These are phyloP conservation scores for Diospyros kaki DNA, from an alignment of 148 eudicot genomes.

Conservation along the genomic window DNA sequence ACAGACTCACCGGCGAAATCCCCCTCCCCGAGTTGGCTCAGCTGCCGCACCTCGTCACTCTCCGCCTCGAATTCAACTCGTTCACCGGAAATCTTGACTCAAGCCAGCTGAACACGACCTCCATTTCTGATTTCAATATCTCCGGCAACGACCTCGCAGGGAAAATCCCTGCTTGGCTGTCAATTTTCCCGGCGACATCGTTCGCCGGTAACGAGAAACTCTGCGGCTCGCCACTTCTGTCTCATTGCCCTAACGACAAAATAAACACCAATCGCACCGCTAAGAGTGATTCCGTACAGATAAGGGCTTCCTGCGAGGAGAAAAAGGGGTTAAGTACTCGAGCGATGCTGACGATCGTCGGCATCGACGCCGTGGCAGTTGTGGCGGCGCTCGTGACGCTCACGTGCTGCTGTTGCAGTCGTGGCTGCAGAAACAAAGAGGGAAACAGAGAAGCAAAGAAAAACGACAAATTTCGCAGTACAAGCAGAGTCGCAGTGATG, in stretches of 20 bases:
- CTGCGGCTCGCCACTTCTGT: constrained; percentile 19
- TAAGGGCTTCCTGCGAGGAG: not conserved
- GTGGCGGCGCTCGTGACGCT: not conserved
- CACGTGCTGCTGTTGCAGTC: constrained; percentile 16
- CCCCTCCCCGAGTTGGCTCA: constrained; percentile 22
- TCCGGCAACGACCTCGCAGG: constrained; percentile 19
- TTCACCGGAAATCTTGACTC: constrained; percentile 14
- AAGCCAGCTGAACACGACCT: not conserved
- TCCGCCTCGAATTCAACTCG: constrained; percentile 24
- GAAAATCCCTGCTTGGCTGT: constrained; percentile 18
- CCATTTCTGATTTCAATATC: constrained; percentile 21
- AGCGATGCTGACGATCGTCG: constrained; percentile 8
- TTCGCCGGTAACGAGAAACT: constrained; percentile 18
- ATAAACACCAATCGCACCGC: not conserved
- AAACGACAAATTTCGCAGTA: not conserved
- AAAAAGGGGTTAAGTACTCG: not conserved
- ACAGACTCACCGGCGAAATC: constrained; percentile 18
- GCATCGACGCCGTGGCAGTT: constrained; percentile 5
- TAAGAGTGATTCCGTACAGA: not conserved
- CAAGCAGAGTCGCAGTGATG: not conserved
- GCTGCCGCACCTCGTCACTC: constrained; percentile 20
- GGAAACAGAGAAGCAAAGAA: not conserved
- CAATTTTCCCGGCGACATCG: constrained; percentile 7
- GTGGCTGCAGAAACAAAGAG: constrained; percentile 1
- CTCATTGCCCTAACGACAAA: not conserved